Percentiles rank a stretch among this genome's conserved stretches.
Evolutionary conservation across 1,284 basidiomycete species (phyloP).

Genomic region (Ceratobasidium sp.): DNA sequence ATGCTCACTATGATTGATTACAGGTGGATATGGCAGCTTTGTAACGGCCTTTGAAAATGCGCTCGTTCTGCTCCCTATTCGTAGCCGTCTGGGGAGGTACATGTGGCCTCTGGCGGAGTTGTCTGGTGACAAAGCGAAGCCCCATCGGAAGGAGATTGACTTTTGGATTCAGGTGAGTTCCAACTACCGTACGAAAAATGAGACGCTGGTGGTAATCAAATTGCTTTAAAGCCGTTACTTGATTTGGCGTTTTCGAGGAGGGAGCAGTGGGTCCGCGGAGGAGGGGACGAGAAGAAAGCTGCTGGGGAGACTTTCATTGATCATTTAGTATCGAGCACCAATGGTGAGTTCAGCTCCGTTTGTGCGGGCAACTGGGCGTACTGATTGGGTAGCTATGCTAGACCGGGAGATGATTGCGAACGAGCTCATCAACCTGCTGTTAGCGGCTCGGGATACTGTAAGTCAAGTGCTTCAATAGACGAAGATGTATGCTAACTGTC

Average conservation of each 20-base stretch:
- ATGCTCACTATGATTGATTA: neutral
- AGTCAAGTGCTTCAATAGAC: neutral
- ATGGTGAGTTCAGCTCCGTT: constrained; percentile 29
- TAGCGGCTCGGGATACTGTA: constrained; percentile 46
- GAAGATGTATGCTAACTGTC: neutral
- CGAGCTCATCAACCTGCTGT: constrained; percentile 45
- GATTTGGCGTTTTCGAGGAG: constrained; percentile 37
- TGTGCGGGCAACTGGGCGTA: constrained; percentile 10
- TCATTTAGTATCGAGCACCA: constrained; percentile 42
- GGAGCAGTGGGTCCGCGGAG: constrained; percentile 11
- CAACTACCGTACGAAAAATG: neutral
- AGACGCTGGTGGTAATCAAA: neutral
- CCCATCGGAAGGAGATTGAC: constrained; percentile 25
- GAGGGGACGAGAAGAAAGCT: constrained; percentile 9
- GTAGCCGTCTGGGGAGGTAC: constrained; percentile 31
- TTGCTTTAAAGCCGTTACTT: constrained; percentile 19
- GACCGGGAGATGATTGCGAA: constrained; percentile 42
- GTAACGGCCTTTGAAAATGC: constrained; percentile 42
- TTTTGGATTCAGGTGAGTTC: constrained; percentile 37
- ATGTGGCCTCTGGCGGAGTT: constrained; percentile 35
- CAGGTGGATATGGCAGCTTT: constrained; percentile 38
- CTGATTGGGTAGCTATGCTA: constrained; percentile 14
- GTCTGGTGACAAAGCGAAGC: constrained; percentile 20
- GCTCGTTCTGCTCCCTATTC: constrained; percentile 21
- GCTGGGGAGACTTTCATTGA: constrained; percentile 43